These are phyloP conservation scores for Pseudocercospora cruenta DNA, from an alignment of 2,329 filamentous ascomycete species.

Conservation along the genomic window DNA sequence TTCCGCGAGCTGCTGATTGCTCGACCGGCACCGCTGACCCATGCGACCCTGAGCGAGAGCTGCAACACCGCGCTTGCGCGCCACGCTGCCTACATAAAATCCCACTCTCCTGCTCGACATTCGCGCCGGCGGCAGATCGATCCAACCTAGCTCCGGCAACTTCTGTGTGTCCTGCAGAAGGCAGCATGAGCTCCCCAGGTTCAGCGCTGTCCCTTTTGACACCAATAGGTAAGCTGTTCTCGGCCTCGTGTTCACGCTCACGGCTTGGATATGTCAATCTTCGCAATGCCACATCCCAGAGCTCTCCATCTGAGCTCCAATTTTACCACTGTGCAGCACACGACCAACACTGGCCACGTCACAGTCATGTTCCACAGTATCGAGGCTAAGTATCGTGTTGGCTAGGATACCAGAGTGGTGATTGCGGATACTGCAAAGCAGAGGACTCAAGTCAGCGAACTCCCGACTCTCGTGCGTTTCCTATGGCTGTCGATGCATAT, in stretches of 20 bases:
- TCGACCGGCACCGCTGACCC: neutral
- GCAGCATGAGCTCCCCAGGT: conserved; percentile 26
- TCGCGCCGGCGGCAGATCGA: conserved; percentile 2
- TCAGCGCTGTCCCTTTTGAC: conserved; percentile 34
- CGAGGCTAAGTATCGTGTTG: conserved; percentile 30
- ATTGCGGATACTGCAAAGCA: conserved; percentile 57
- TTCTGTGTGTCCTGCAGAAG: conserved; percentile 11
- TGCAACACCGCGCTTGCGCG: neutral
- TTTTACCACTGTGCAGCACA: conserved; percentile 10
- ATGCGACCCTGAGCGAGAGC: neutral
- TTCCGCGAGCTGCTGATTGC: neutral
- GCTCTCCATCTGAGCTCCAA: neutral
- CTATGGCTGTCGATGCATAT: conserved; percentile 3
- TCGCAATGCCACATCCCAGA: neutral
- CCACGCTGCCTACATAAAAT: neutral
- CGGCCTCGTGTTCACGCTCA: conserved; percentile 28
- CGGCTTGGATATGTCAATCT: neutral
- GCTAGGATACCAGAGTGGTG: conserved; percentile 52
- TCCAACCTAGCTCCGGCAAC: conserved; percentile 6
- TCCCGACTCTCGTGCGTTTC: conserved; percentile 53
- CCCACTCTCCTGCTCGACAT: conserved; percentile 5
- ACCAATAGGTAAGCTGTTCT: conserved; percentile 37
- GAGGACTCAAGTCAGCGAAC: conserved; percentile 51
- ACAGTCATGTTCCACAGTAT: conserved; percentile 5
- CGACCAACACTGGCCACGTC: conserved; percentile 14